These are phyloP conservation scores for Starmera pachycereana DNA, from an alignment of 805 yeast species.

Conservation along the genomic window DNA sequence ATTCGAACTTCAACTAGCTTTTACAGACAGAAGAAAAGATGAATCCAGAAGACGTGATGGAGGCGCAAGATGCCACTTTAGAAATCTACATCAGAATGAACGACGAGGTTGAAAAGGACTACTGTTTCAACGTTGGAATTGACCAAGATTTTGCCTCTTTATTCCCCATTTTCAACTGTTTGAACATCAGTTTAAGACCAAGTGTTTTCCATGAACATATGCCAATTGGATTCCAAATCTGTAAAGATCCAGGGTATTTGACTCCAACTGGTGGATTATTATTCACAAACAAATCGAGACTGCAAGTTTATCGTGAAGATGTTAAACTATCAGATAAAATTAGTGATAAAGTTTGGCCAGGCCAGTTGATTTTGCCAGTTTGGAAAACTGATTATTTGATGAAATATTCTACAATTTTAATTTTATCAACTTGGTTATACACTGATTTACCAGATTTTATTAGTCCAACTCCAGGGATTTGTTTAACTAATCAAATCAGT, in stretches of 20 bases:
- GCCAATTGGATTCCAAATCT: slow-evolving; percentile 58
- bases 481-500: slow-evolving; percentile 55
- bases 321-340: slow-evolving; percentile 39
- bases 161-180: slow-evolving; percentile 45
- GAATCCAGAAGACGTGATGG: slow-evolving; percentile 12
- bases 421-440: slow-evolving; percentile 67
- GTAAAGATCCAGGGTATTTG: slow-evolving; percentile 65
- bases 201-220: slow-evolving; percentile 53
- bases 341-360: slow-evolving; percentile 73
- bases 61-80: slow-evolving; percentile 16
- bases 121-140: slow-evolving; percentile 68
- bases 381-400: slow-evolving; percentile 43
- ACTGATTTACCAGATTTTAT: slow-evolving; percentile 85
- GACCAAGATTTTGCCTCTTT: slow-evolving; percentile 51
- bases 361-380: slow-evolving; percentile 72
- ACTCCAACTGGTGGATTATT: slow-evolving; percentile 77
- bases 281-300: slow-evolving; percentile 45
- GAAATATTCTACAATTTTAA: slow-evolving; percentile 26
- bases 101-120: slow-evolving; percentile 78
- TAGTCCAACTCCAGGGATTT: slow-evolving; percentile 88
- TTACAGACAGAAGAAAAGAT: not conserved
- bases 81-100: slow-evolving; percentile 60
- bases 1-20: not conserved
- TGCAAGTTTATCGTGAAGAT: slow-evolving; percentile 29
- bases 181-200: slow-evolving; percentile 77